Evolutionary conservation across 352 stramenopile species (phyloP).

Genomic region (Pseudoperonospora humuli): DNA sequence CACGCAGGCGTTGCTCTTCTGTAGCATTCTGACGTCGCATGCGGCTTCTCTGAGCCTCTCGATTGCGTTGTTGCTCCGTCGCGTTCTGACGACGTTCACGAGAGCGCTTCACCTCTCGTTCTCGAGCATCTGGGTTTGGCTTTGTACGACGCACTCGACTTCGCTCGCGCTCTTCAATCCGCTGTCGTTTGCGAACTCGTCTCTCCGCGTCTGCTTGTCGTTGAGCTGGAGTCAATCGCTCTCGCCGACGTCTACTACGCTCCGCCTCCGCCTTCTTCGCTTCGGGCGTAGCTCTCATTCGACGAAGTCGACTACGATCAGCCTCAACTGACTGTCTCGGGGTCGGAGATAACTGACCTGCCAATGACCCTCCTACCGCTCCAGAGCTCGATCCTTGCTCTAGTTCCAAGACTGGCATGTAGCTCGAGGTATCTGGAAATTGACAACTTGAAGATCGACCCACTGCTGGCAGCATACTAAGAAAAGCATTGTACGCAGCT

Average conservation of each 20-base stretch:
- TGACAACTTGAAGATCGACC: slow-evolving; percentile 1
- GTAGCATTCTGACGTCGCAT: slow-evolving; percentile 47
- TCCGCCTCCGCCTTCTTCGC: slow-evolving; percentile 39
- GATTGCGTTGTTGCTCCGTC: slow-evolving; percentile 51
- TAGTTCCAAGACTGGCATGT: background rate
- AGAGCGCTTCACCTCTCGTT: slow-evolving; percentile 51
- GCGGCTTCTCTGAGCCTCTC: slow-evolving; percentile 55
- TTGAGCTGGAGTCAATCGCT: slow-evolving; percentile 54
- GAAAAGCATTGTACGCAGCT: slow-evolving; percentile 41
- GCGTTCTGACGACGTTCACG: slow-evolving; percentile 52
- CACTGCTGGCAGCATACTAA: slow-evolving; percentile 36
- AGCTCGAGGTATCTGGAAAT: background rate
- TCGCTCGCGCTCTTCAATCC: slow-evolving; percentile 37
- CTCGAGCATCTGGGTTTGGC: slow-evolving; percentile 29
- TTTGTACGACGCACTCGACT: slow-evolving; percentile 44
- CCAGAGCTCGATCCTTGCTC: background rate
- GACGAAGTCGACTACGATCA: slow-evolving; percentile 47
- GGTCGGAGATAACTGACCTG: background rate
- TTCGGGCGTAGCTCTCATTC: slow-evolving; percentile 39
- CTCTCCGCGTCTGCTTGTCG: slow-evolving; percentile 59
- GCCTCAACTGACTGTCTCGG: slow-evolving; percentile 40
- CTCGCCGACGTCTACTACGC: slow-evolving; percentile 50
- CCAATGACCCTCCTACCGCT: background rate
- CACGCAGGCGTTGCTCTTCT: slow-evolving; percentile 46
- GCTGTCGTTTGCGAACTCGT: slow-evolving; percentile 48